Base-by-base conservation (phyloP, 2,329 filamentous ascomycete genomes). In the Calonectria multiphialidica region DNA sequence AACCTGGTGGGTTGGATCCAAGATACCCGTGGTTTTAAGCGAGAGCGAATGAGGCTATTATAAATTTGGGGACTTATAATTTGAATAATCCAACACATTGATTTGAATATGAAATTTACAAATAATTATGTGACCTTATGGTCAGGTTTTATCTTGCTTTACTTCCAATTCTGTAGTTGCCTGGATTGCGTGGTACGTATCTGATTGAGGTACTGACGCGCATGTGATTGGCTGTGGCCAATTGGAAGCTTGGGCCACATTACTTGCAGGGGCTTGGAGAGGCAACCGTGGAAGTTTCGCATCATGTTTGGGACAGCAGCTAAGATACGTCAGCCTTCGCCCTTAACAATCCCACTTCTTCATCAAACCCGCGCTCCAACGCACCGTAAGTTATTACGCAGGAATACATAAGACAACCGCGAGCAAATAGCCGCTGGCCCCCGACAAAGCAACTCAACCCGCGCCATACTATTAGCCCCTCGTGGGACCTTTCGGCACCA, bases 401-500 rank as follows among this genome's bases (percentile, higher is more conserved):
- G 40, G 18, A 57, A 68, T 49, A 53, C 47, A 40, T 42, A 50
- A 35, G 21, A 21, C n/a, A 50, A 28, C 33, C 28, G 18, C 18
- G 12, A 42, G 25, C 21, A 57, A 30, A 16, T 21, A 47, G 6
- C 53, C 37, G 49, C 49, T 8, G 28, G 21, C 25, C 23, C 23
- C 33, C 25, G 25, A 59, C 25, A 18, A 40, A 21, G 18, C 33
- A 16, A 40, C 33, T 18, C 18, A 16, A 18, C 44, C n/a, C n/a
- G 45, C 37, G 21, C n/a, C 18, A 12, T 12, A n/a, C 21, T 37
- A 18, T 30, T 25, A 42, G 57, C 44, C 57, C 53, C 42, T 59
- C 50, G 70, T 66, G 25, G 64, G 61, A 71, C 61, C 64, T 59
- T 15, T 21, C 68, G 81, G 74, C 71, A 90, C 89, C 88, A 84